Base-by-base conservation (phyloP, 2,329 filamentous ascomycete species). In the Fusarium annulatum region DNA sequence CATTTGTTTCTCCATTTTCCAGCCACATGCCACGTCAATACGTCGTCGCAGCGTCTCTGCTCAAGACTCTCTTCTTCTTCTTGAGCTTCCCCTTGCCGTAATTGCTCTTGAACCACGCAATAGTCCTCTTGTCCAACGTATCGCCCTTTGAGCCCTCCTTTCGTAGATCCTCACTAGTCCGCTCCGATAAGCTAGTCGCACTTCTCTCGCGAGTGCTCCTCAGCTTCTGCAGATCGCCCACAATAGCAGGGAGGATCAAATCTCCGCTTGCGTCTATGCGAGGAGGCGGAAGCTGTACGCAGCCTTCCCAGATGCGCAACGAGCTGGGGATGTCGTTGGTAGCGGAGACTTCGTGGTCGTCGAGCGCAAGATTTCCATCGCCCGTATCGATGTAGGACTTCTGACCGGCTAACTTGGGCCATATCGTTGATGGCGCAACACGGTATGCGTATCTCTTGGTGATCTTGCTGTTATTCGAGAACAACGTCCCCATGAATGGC, bases 361-460 rank as follows among this genome's bases (percentile, higher is more conserved):
- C 78, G 5, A 79, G 34, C 3, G 67, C 30, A n/a, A 78, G 26
- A 15, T 55, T 49, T 9, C 79, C 78, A 6, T 75, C 58, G 12
- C 78, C 77, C 0, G 26, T 30, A 11, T 82, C 80, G 2, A 80
- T 43, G 52, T 70, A 81, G 0, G 79, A 78, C 4, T 64, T 76
- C 48, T 83, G 81, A 0, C 77, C 77, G 2, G 53, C 61, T 5
- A 82, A 69, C 36, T 76, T 72, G 1, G 80, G 80, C 78, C 81
- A 83, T 23, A 75, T 60, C 1, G 78, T 78, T 9, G 81, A 81
- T 3, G 81, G 81, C 3, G 77, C 67, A 15, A 82, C 72, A 4
- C 78, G 76, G 19, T 81, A 81, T 14, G 75, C 57, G 28, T 79
- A 74, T 0, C 21, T n/a, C 1, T 56, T 41, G 10, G 48, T 55